These are phyloP conservation scores for Moringa oleifera DNA, from an alignment of 345 rosid species.

Conservation along the genomic window DNA sequence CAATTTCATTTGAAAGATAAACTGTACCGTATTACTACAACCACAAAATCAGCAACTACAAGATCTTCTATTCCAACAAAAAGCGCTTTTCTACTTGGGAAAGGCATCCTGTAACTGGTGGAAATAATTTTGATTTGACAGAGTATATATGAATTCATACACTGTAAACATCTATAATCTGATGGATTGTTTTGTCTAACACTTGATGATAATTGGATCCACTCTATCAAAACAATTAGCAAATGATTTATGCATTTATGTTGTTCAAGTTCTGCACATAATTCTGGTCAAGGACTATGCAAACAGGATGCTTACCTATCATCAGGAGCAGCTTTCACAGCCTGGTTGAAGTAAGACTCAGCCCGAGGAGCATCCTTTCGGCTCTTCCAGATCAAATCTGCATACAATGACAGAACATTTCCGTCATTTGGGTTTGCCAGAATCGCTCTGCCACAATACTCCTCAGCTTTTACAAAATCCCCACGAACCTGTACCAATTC, in stretches of 20 bases:
- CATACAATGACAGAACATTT: constrained; percentile 72
- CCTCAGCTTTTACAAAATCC: constrained; percentile 67
- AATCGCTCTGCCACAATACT: constrained; percentile 80
- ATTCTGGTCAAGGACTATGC: constrained; percentile 3
- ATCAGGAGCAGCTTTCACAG: constrained; percentile 73
- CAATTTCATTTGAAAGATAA: background rate
- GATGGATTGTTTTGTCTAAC: background rate
- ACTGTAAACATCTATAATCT: background rate
- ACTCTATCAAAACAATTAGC: background rate
- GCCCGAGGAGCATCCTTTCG: constrained; percentile 73
- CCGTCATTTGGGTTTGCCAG: constrained; percentile 61
- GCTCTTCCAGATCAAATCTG: constrained; percentile 68
- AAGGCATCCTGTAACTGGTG: no score
- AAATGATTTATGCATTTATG: no score
- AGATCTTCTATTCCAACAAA: no score
- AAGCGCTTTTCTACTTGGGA: background rate
- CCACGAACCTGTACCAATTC: constrained; percentile 48
- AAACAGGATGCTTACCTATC: constrained; percentile 52
- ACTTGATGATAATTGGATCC: no score
- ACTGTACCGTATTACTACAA: no score
- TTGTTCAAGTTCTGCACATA: no score
- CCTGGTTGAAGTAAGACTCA: constrained; percentile 67
- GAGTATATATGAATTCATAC: no score
- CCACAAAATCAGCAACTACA: background rate
- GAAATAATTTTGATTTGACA: no score